phyloP scores from a whole-genome alignment of 1,284 basidiomycete genomes.

The Heterobasidion irregulare region DNA sequence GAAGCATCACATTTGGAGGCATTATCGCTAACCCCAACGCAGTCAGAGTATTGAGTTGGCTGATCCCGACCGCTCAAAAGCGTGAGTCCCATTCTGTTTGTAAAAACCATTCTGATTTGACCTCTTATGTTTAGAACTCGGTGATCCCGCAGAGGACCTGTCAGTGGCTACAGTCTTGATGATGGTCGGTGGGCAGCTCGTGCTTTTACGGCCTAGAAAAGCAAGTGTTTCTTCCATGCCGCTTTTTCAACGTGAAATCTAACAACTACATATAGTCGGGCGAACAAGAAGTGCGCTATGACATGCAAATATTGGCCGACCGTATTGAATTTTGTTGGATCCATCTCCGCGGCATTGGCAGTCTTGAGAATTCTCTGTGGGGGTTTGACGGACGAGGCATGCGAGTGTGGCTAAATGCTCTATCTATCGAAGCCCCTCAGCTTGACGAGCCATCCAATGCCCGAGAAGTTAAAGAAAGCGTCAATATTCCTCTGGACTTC shows the following conservation, averaged over 20 bases:
- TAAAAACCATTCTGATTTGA: background rate
- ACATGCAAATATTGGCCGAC: slow-evolving; percentile 95
- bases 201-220: slow-evolving; percentile 80
- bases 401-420: slow-evolving; percentile 91
- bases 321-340: slow-evolving; percentile 99
- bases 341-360: slow-evolving; percentile 86
- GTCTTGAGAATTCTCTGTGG: slow-evolving; percentile 96
- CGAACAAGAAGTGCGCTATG: slow-evolving; percentile 90
- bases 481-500: slow-evolving; percentile 86
- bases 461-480: slow-evolving; percentile 81
- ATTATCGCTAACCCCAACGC: slow-evolving; percentile 82
- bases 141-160: slow-evolving; percentile 91
- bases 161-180: slow-evolving; percentile 93
- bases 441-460: slow-evolving; percentile 23
- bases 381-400: slow-evolving; percentile 90
- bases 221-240: slow-evolving; percentile 25
- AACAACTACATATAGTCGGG: slow-evolving; percentile 43
- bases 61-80: slow-evolving; percentile 91
- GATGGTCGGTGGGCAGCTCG: slow-evolving; percentile 90
- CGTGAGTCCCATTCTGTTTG: slow-evolving; percentile 42
- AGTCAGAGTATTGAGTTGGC: slow-evolving; percentile 93
- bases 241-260: slow-evolving; percentile 4
- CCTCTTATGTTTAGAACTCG: slow-evolving; percentile 53
- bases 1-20: slow-evolving; percentile 91
- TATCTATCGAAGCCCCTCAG: slow-evolving; percentile 70